phyloP scores from a whole-genome alignment of 1,284 basidiomycete species.

The Vanrija sp. region DNA sequence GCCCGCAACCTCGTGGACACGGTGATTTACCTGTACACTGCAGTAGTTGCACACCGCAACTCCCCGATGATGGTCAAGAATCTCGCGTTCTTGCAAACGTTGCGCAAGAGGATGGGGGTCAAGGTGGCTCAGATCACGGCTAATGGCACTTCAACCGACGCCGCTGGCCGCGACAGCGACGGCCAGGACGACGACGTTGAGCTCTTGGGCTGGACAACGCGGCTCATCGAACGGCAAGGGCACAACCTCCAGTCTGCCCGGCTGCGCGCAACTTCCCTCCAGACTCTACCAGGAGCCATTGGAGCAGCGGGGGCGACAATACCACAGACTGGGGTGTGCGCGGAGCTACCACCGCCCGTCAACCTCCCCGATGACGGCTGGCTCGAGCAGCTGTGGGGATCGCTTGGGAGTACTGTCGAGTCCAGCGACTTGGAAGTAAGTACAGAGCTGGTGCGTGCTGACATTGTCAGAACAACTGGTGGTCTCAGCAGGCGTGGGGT shows the following conservation, averaged over 20 bases:
- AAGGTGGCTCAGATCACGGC: neutral
- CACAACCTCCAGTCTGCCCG: no score
- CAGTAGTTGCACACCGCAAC: neutral
- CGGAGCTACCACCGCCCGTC: neutral
- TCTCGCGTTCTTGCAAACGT: conserved; percentile 1
- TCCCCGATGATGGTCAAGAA: neutral
- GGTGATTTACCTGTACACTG: conserved; percentile 8
- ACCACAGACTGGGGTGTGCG: no score
- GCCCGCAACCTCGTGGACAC: conserved; percentile 9
- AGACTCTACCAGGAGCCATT: no score
- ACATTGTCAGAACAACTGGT: no score
- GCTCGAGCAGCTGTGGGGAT: no score
- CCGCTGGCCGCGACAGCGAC: neutral
- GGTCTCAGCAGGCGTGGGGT: no score
- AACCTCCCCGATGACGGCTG: neutral
- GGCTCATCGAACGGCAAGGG: conserved; percentile 21
- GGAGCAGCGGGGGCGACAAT: no score
- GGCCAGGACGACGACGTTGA: conserved; percentile 19
- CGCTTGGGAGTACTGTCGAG: no score
- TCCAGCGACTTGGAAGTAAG: no score
- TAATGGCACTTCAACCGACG: neutral
- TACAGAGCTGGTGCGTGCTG: no score
- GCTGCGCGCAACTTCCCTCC: no score
- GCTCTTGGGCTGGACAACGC: conserved; percentile 27
- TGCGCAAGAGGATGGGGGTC: neutral